phyloP scores from a whole-genome alignment of 352 stramenopile species.

The Heterotrichella gracilis region DNA sequence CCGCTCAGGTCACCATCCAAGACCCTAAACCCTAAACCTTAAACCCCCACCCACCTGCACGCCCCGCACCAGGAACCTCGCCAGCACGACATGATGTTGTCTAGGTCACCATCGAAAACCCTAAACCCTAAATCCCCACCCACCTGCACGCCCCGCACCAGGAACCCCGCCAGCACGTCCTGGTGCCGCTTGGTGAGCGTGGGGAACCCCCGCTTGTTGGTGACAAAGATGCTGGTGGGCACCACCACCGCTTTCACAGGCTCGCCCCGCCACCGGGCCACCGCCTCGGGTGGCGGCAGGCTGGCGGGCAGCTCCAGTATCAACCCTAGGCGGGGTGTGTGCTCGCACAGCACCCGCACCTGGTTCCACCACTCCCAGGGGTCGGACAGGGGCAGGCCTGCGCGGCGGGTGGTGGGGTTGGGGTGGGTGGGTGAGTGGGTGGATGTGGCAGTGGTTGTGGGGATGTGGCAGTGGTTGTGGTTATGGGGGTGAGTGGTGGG shows the following conservation, averaged over 20 bases:
- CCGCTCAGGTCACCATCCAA: no score
- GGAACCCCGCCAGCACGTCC: conserved; percentile 27
- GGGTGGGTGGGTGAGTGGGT: conserved; percentile 23
- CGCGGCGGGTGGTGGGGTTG: conserved; percentile 15
- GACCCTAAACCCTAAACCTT: conserved; percentile 24
- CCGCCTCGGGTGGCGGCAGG: conserved; percentile 25
- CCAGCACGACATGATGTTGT: no score
- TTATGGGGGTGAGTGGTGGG: conserved; percentile 17
- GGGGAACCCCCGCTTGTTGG: conserved; percentile 69
- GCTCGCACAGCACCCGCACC: conserved; percentile 40
- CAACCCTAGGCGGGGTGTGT: conserved; percentile 40
- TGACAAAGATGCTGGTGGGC: conserved; percentile 55
- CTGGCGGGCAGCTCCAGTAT: conserved; percentile 30
- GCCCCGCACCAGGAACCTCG: conserved; percentile 36
- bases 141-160: conserved; percentile 38
- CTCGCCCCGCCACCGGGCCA: conserved; percentile 45
- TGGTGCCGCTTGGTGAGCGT: conserved; percentile 62
- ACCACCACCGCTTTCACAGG: conserved; percentile 45
- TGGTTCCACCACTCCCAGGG: conserved; percentile 34
- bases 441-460: conserved; percentile 21
- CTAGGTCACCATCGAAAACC: no score
- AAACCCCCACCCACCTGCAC: conserved; percentile 29
- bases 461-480: conserved; percentile 21
- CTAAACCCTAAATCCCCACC: no score
- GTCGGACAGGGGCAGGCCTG: background rate